Conservation (phyloP, 495 filamentous ascomycete species). For the Podospora appendiculata region DNA sequence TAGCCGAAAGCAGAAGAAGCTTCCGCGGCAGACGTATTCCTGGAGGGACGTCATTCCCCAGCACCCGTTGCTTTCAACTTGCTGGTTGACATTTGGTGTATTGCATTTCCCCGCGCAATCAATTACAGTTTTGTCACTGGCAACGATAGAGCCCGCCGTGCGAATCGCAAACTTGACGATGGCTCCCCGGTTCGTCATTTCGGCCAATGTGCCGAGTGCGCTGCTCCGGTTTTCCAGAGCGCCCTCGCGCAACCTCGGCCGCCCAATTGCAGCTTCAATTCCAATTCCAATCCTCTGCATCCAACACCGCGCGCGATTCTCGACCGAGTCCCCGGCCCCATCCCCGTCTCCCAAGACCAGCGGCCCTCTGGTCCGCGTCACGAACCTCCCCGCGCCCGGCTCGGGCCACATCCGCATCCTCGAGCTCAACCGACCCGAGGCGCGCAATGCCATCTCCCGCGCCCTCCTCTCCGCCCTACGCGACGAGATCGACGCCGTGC, state of each 20-base stretch:
- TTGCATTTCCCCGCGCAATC: too few relatives aligned
- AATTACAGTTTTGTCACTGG: too few relatives aligned
- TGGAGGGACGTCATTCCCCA: background rate
- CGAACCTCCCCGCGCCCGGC: conserved; percentile 68
- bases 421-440: conserved; percentile 72
- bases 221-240: background rate
- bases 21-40: background rate
- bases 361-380: conserved; percentile 55
- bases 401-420: conserved; percentile 81
- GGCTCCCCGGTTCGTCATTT: background rate
- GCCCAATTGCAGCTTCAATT: background rate
- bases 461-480: conserved; percentile 63
- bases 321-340: conserved; percentile 24
- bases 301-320: conserved; percentile 12
- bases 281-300: background rate
- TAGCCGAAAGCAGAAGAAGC: background rate
- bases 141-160: too few relatives aligned
- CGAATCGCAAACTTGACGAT: background rate
- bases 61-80: too few relatives aligned
- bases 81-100: too few relatives aligned
- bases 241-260: background rate
- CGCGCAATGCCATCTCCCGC: conserved; percentile 84
- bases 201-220: background rate
- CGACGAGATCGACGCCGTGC: conserved; percentile 60
- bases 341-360: conserved; percentile 1